Conservation (phyloP, 2,329 filamentous ascomycete species). For the Metarhizium album region DNA sequence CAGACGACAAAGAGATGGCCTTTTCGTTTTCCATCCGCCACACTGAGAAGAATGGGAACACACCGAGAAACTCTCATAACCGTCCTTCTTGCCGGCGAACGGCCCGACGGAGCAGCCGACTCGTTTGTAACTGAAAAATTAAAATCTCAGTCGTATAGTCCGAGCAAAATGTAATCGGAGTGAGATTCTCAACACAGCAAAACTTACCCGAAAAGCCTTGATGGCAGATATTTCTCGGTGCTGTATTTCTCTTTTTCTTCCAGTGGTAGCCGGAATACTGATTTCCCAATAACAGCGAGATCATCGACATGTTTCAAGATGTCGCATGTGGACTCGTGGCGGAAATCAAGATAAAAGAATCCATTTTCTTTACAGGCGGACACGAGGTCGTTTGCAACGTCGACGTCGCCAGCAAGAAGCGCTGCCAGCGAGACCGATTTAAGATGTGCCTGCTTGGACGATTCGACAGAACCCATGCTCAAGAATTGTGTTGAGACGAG, state of each 20-base stretch:
- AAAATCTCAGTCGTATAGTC: neutral
- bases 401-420: neutral
- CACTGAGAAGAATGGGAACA: neutral
- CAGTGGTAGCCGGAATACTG: neutral
- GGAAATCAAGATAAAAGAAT: constrained; percentile 5
- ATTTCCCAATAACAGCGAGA: neutral
- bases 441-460: neutral
- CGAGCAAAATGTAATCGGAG: too few relatives aligned
- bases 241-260: constrained; percentile 3
- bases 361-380: constrained; percentile 2
- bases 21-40: too few relatives aligned
- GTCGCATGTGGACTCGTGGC: neutral
- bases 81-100: constrained; percentile 1
- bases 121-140: neutral
- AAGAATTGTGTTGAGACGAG: neutral
- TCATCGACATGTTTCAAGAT: constrained; percentile 1
- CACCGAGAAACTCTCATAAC: constrained; percentile 5
- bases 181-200: neutral
- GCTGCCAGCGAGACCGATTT: neutral
- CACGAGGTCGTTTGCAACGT: neutral
- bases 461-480: neutral
- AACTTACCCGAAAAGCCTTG: constrained; percentile 4
- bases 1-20: too few relatives aligned
- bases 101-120: constrained; percentile 4
- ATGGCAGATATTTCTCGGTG: constrained; percentile 3